phyloP scores from a whole-genome alignment of 2,329 filamentous ascomycete genomes.

The Trichoderma sp. region DNA sequence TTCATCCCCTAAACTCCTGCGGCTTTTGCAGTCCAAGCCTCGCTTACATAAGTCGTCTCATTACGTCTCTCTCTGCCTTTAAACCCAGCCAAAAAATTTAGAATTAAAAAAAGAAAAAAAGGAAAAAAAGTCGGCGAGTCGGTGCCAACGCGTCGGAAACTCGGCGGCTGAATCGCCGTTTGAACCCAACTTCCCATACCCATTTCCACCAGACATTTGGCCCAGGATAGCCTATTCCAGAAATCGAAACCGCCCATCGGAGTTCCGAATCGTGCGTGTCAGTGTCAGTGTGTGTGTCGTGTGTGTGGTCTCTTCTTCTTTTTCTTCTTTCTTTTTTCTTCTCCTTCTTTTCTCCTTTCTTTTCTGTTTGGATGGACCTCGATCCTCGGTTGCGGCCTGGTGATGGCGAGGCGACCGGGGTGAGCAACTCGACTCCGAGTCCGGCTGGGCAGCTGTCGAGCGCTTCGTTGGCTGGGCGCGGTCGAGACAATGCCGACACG shows the following conservation, averaged over 20 bases:
- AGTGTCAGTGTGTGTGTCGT: not conserved
- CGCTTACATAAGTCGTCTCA: slow-evolving; percentile 6
- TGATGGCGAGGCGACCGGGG: slow-evolving; percentile 24
- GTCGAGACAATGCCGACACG: slow-evolving; percentile 27
- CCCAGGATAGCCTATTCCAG: not conserved
- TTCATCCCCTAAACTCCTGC: not conserved
- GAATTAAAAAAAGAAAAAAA: not conserved
- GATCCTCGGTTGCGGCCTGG: slow-evolving; percentile 33
- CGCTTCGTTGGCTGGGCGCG: slow-evolving; percentile 20
- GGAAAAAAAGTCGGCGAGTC: slow-evolving; percentile 13
- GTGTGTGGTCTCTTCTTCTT: not conserved
- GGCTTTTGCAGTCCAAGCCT: not conserved
- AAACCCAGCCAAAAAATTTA: not conserved
- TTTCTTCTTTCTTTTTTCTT: not conserved
- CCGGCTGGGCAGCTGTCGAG: slow-evolving; percentile 19
- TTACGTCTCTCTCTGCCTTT: not conserved
- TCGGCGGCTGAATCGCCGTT: slow-evolving; percentile 34
- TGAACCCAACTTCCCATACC: slow-evolving; percentile 17
- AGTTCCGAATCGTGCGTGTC: not conserved
- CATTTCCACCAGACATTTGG: not conserved
- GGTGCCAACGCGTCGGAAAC: slow-evolving; percentile 26
- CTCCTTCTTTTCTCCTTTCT: too few relatives aligned
- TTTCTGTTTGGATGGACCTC: slow-evolving; percentile 32
- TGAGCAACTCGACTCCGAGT: slow-evolving; percentile 23
- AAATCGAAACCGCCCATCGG: not conserved